Evolutionary conservation across 352 stramenopile species (phyloP).

Genomic region (Pythium phragmitis): DNA sequence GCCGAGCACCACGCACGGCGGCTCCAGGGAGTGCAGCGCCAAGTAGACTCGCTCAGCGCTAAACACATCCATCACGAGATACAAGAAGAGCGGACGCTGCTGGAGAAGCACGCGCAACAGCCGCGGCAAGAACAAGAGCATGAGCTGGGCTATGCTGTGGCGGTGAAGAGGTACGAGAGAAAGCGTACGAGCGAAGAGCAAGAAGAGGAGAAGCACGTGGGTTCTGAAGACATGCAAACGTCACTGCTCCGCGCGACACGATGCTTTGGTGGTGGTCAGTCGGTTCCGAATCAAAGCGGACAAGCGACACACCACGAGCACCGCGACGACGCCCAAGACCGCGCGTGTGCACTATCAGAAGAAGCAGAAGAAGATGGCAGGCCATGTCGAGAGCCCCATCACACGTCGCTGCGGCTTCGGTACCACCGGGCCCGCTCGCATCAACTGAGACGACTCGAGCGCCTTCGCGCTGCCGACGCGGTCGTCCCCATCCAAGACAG

Average conservation of each 20-base stretch:
- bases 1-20: conserved; percentile 21
- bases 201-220: too few species aligned
- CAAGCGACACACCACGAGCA: too few species aligned
- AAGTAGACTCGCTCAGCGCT: background rate
- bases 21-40: background rate
- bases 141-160: background rate
- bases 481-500: too few species aligned
- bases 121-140: background rate
- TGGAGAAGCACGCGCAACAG: conserved; percentile 8
- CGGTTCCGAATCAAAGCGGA: too few species aligned
- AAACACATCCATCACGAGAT: background rate
- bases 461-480: background rate
- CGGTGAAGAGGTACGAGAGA: too few species aligned
- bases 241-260: too few species aligned
- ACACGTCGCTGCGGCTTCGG: conserved; percentile 16
- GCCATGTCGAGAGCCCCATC: background rate
- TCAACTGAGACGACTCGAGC: conserved; percentile 10
- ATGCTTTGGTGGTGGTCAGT: too few species aligned
- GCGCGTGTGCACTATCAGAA: background rate
- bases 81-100: background rate
- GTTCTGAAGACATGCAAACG: too few species aligned
- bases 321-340: too few species aligned
- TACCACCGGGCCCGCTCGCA: conserved; percentile 18
- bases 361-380: background rate
- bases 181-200: too few species aligned